phyloP scores from a whole-genome alignment of 2,329 filamentous ascomycete genomes.

The Aspergillus chevalieri region DNA sequence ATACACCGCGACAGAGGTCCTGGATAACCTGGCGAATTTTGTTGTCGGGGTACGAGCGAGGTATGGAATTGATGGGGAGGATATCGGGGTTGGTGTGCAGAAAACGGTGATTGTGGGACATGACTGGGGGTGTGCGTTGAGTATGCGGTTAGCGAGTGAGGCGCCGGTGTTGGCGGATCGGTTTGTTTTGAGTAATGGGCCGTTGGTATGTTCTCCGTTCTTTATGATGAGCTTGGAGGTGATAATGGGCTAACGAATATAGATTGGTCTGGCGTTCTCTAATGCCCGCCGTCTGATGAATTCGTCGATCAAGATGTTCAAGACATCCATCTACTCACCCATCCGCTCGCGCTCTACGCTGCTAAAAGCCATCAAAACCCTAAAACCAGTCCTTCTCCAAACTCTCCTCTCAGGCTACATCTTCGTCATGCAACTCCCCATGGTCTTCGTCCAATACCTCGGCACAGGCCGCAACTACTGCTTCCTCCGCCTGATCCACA shows the following conservation, averaged over 20 bases:
- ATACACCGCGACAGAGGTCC: constrained; percentile 47
- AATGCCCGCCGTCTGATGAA: constrained; percentile 38
- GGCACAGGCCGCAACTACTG: constrained; percentile 47
- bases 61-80: constrained; percentile 35
- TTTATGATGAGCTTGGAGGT: not conserved
- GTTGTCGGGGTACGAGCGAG: constrained; percentile 45
- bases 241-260: constrained; percentile 1
- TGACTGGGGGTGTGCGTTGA: constrained; percentile 51
- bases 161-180: constrained; percentile 51
- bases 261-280: constrained; percentile 39
- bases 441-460: constrained; percentile 38
- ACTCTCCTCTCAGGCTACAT: constrained; percentile 48
- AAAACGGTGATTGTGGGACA: constrained; percentile 46
- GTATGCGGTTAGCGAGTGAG: constrained; percentile 53
- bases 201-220: constrained; percentile 40
- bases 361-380: constrained; percentile 36
- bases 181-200: constrained; percentile 50
- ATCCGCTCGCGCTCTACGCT: constrained; percentile 40
- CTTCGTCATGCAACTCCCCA: constrained; percentile 49
- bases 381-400: constrained; percentile 47
- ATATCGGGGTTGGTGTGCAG: constrained; percentile 31
- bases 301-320: constrained; percentile 46
- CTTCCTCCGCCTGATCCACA: constrained; percentile 41
- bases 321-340: constrained; percentile 42
- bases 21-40: constrained; percentile 50